Conservation (phyloP, 352 stramenopile species). For the Phytophthora rubi region DNA sequence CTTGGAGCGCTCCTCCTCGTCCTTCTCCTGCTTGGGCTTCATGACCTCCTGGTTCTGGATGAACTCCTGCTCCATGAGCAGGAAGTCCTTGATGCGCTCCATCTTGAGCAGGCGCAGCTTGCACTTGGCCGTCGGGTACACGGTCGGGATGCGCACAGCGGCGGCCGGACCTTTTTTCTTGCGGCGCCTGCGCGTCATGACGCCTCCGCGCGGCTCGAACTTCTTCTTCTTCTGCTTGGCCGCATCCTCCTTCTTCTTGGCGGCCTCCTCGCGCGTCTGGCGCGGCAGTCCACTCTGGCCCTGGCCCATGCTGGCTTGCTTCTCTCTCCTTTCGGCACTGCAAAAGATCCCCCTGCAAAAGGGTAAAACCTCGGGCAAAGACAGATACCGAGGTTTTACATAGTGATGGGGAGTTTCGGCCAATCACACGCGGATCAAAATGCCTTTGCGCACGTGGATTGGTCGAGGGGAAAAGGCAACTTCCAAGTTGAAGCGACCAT, state of each 20-base stretch:
- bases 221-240: slow-evolving; percentile 95
- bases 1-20: slow-evolving; percentile 99
- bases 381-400: slow-evolving; percentile 20
- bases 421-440: slow-evolving; percentile 1
- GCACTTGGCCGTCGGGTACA: slow-evolving; percentile 98
- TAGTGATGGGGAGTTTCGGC: slow-evolving; percentile 1
- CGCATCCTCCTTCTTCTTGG: slow-evolving; percentile 93
- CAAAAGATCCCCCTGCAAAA: slow-evolving; percentile 34
- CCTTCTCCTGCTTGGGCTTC: slow-evolving; percentile 99
- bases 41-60: slow-evolving; percentile 99
- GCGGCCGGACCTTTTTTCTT: slow-evolving; percentile 94
- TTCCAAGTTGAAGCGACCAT: slow-evolving; percentile 32
- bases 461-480: slow-evolving; percentile 22
- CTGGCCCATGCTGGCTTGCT: slow-evolving; percentile 70
- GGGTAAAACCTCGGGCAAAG: slow-evolving; percentile 16
- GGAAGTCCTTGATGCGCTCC: slow-evolving; percentile 99
- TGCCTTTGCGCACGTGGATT: slow-evolving; percentile 1
- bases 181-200: slow-evolving; percentile 87
- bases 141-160: slow-evolving; percentile 89
- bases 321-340: slow-evolving; percentile 8
- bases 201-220: slow-evolving; percentile 88
- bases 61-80: slow-evolving; percentile 99
- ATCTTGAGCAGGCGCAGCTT: slow-evolving; percentile 99
- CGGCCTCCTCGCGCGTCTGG: slow-evolving; percentile 77
- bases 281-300: slow-evolving; percentile 86